A percentile compares a stretch with the other conserved stretches of the same genome.
Evolutionary conservation across 257 asterid species (phyloP).

Genomic region (Thymus mandschuricus): DNA sequence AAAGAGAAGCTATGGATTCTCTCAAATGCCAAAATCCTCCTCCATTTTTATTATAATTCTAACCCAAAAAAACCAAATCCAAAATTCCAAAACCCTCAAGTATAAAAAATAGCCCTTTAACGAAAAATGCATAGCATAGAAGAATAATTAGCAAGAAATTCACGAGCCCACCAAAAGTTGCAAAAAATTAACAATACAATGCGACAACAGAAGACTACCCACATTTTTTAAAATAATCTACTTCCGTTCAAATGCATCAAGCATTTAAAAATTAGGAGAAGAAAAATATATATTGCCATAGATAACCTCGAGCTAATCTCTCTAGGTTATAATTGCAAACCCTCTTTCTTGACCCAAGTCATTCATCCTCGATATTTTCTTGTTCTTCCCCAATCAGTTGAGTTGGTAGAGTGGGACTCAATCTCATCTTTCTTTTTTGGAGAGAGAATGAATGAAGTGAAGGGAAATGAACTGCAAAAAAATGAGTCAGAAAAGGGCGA

Average conservation of each 20-base stretch:
- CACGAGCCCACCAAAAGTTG: slow-evolving; percentile 21
- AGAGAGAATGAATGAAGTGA: no score
- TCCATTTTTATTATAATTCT: slow-evolving; percentile 30
- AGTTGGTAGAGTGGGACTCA: no score
- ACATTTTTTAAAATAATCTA: slow-evolving; percentile 39
- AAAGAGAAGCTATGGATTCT: neutral
- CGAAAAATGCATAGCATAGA: slow-evolving; percentile 11
- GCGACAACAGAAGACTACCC: slow-evolving; percentile 61
- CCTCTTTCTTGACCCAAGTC: no score
- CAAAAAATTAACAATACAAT: slow-evolving; percentile 18
- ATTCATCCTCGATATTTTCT: no score
- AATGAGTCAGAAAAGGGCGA: no score
- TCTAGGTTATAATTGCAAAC: no score
- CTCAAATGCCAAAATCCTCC: neutral
- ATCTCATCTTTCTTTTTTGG: no score
- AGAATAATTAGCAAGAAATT: slow-evolving; percentile 34
- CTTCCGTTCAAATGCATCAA: slow-evolving; percentile 50
- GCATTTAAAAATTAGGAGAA: slow-evolving; percentile 36
- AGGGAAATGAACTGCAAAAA: no score
- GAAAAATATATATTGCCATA: neutral
- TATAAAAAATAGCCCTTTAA: slow-evolving; percentile 35
- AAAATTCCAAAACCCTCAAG: slow-evolving; percentile 51
- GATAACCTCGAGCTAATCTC: slow-evolving; percentile 36
- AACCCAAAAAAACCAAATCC: slow-evolving; percentile 39
- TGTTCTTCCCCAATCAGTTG: no score